Evolutionary conservation across 2,329 filamentous ascomycete genomes (phyloP).

Genomic region (Dactylellina parvicollis): DNA sequence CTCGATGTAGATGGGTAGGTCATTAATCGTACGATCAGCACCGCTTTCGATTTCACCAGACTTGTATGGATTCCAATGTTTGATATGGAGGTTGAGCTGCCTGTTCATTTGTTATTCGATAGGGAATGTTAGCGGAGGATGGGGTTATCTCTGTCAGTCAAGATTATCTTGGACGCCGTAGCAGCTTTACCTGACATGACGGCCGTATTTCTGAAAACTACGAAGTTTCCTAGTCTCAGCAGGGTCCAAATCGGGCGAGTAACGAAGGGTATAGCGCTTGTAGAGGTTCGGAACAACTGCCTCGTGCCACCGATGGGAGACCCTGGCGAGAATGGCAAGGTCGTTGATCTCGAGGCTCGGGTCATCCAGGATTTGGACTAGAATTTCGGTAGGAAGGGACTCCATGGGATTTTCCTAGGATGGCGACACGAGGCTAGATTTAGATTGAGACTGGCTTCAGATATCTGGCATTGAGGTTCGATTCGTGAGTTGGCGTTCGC

Average conservation of each 20-base stretch:
- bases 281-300: slow-evolving; percentile 33
- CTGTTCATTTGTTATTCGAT: background rate
- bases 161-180: background rate
- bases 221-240: slow-evolving; percentile 13
- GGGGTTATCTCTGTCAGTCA: background rate
- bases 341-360: slow-evolving; percentile 6
- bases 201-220: slow-evolving; percentile 41
- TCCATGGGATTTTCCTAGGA: slow-evolving; percentile 4
- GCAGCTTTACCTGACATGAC: slow-evolving; percentile 24
- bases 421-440: background rate
- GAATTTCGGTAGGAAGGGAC: slow-evolving; percentile 30
- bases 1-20: background rate
- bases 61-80: slow-evolving; percentile 5
- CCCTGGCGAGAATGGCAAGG: slow-evolving; percentile 22
- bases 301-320: slow-evolving; percentile 38
- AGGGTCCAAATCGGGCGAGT: background rate
- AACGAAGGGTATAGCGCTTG: slow-evolving; percentile 33
- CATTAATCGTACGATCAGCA: background rate
- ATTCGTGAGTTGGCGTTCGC: no score
- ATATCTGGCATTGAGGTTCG: no score
- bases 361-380: slow-evolving; percentile 40
- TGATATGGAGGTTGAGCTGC: slow-evolving; percentile 12
- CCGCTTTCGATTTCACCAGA: background rate
- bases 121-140: background rate
- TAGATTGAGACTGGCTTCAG: no score